These are phyloP conservation scores for Kalmusia sp. DNA, from an alignment of 2,329 filamentous ascomycete species.

Conservation along the genomic window DNA sequence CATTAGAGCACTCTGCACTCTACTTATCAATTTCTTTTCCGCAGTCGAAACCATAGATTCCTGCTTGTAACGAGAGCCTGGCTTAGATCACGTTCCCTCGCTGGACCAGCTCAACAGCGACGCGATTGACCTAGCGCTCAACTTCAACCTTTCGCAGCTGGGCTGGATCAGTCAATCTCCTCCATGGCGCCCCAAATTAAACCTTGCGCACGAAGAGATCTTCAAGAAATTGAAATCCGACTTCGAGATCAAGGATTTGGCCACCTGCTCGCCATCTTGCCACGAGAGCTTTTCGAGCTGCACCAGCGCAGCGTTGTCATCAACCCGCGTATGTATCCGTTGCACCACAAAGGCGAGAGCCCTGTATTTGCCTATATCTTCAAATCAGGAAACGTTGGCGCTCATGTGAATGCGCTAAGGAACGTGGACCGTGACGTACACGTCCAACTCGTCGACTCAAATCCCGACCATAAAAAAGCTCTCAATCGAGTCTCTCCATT, in stretches of 20 bases:
- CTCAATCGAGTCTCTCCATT: conserved; percentile 5
- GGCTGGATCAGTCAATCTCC: not conserved
- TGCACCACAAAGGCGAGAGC: not conserved
- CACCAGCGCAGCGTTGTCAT: conserved; percentile 1
- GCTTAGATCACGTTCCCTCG: conserved; percentile 2
- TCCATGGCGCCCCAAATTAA: not conserved
- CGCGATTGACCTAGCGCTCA: not conserved
- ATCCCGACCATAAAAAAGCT: no score
- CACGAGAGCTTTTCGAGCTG: conserved; percentile 8
- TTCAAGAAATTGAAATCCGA: not conserved
- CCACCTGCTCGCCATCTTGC: conserved; percentile 7
- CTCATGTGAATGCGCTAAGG: no score
- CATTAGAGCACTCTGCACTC: not conserved
- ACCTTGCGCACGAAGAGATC: not conserved
- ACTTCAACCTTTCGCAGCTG: not conserved
- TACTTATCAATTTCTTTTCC: not conserved
- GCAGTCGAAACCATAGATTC: not conserved
- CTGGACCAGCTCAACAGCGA: conserved; percentile 3
- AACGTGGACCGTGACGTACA: no score
- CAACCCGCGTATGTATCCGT: not conserved
- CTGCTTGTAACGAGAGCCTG: not conserved
- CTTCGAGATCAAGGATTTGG: conserved; percentile 8
- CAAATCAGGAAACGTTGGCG: no score
- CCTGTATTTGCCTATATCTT: not conserved
- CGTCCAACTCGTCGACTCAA: no score